Base-by-base conservation (phyloP, 2,329 filamentous ascomycete species). In the Cytospora mali region DNA sequence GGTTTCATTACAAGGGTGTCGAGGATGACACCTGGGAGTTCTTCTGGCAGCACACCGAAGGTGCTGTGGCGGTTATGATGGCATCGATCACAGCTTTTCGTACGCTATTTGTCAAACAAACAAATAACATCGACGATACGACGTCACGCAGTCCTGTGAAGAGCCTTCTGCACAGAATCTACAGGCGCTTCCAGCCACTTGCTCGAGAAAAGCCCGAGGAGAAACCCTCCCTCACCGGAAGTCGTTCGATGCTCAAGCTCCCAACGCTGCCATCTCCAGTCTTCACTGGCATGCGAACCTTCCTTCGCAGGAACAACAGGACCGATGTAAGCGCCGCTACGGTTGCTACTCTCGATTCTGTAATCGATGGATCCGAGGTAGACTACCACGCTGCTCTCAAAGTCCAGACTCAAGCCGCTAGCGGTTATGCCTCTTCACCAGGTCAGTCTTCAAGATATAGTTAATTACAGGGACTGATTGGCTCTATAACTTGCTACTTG, bases 1-100 rank as follows among this genome's bases (percentile, higher is more conserved):
- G 62, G 2, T 57, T 57, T 25, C 42, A 57, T 13, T 57, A 48
- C 25, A 25, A 29, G 18, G 55, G 55, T 3, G 35, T 63, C 28
- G 66, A 66, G 48, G 67, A 69, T 53, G 62, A 66, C 18, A 58
- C 64, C 33, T 69, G 64, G 66, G 66, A 68, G 31, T 68, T 70
- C 60, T 69, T 69, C n/a, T 69, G 66, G 67, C 66, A 67, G 62
- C 62, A 67, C 13, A 62, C 58, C 23, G 66, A 70, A 55, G 66
- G 56, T 33, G 59, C 65, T 9, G 66, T 68, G 10, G 65, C 67
- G 13, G 66, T 70, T 23, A 66, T 68, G 58, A 69, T 68, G 67
- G 68, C 62, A 9, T 69, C 67, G 16, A 64, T 69, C 18, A 69
- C 68, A 14, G 66, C 64, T 3, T 69, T 69, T 27, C 67, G 67